Conservation (phyloP, 495 filamentous ascomycete species). For the Poronia punctata region DNA sequence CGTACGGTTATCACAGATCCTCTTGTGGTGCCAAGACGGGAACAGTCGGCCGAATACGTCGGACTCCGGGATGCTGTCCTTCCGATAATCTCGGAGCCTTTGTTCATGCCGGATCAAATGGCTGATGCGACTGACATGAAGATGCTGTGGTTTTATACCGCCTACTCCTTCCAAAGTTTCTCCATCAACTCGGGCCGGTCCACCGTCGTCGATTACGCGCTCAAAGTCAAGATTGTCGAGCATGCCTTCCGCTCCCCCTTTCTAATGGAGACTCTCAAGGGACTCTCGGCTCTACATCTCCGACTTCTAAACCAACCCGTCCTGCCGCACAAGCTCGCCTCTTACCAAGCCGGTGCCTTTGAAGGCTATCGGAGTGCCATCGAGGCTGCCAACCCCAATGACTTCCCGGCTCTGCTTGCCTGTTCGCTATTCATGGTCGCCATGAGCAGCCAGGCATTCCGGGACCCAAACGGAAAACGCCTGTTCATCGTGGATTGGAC, state of each 20-base stretch:
- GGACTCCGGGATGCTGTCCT: conserved; percentile 6
- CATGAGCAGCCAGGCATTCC: conserved; percentile 35
- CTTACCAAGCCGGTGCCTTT: conserved; percentile 37
- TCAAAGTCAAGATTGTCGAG: conserved; percentile 37
- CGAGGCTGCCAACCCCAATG: conserved; percentile 25
- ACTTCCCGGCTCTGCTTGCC: conserved; percentile 35
- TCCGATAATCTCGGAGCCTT: conserved; percentile 26
- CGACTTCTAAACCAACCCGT: conserved; percentile 23
- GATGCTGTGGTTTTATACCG: conserved; percentile 38
- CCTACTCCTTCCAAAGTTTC: conserved; percentile 30
- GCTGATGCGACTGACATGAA: conserved; percentile 30
- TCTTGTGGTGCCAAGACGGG: conserved; percentile 9
- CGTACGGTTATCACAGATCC: conserved; percentile 1
- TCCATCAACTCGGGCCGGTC: conserved; percentile 25
- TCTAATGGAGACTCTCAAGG: conserved; percentile 44
- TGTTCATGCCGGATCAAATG: conserved; percentile 23
- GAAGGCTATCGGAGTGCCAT: conserved; percentile 40
- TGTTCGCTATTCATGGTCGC: conserved; percentile 36
- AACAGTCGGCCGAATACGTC: not conserved
- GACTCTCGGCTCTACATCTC: conserved; percentile 38
- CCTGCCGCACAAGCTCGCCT: conserved; percentile 18
- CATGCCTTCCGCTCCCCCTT: conserved; percentile 42
- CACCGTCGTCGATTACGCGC: conserved; percentile 26
- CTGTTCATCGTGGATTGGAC: conserved; percentile 42
- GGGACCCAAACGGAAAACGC: conserved; percentile 26